Evolutionary conservation across 352 stramenopile species (phyloP), one percentile per base, ranked within the genome.

Genomic region (Globisporangium alternatum): DNA sequence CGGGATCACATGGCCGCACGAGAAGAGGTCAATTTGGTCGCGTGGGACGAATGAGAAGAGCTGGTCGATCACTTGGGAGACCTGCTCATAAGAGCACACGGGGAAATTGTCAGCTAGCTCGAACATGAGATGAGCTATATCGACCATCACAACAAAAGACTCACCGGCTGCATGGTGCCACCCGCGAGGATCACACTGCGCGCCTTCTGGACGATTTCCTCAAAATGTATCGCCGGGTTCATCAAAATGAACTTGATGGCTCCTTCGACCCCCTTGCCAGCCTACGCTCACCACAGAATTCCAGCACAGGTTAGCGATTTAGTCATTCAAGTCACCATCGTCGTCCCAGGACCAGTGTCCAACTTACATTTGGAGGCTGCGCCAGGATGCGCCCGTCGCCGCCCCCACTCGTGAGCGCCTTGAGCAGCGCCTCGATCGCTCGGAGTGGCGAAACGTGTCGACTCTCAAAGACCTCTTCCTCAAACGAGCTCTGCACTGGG

Each of bases 1-100:
- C 55, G 96, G 89, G 69, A 99, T 98, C 1, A 99, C 97, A 73
- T 99, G 98, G n/a, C 95, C 96, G 65, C 97, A 99, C 0, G 96
- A 98, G 76, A 99, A 99, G 2, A 98, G 71, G 61, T 97, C 89
- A n/a, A 99, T 84, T 1, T 77, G 60, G 44, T 80, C 66, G 30
- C 56, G 62, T n/a, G 81, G 71, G 0, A 98, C 58, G 9, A 77
- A 76, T 21, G 90, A 83, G 59, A 99, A 98, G 1, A 99, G 80
- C 64, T 98, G 91, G 39, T 88, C 81, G 49, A 98, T 87, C n/a
- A 99, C 86, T 98, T 96, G 74, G 45, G 86, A 86, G 78, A 98
- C 77, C 87, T 95, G 30, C 4, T 12, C 17, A 43, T 2, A 21
- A 28, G 7, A 3, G 19, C 43, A 41, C 10, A 31, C 21, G 31